phyloP scores from a whole-genome alignment of 148 eudicot species.

The Vaccinium darrowii region DNA sequence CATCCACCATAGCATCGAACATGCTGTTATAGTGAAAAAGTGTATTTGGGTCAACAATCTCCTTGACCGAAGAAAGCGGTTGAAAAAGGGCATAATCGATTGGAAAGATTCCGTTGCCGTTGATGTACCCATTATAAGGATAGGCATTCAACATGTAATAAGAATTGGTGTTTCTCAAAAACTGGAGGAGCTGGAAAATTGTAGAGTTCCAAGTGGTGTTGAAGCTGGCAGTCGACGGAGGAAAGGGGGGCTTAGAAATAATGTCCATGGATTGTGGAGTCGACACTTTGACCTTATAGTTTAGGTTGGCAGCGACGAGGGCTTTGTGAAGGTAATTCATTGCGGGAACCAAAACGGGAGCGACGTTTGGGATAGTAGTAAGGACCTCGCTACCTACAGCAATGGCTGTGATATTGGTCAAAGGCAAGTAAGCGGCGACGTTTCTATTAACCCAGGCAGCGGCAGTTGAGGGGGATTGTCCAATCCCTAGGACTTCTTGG shows the following conservation, averaged over 20 bases:
- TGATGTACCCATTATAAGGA: constrained; percentile 73
- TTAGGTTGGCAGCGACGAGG: constrained; percentile 61
- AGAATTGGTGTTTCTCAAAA: constrained; percentile 75
- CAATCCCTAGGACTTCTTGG: constrained; percentile 69
- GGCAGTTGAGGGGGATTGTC: constrained; percentile 66
- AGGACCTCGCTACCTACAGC: constrained; percentile 62
- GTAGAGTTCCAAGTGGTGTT: constrained; percentile 83
- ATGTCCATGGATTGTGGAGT: constrained; percentile 82
- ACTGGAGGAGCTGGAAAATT: constrained; percentile 68
- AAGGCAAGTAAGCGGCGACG: constrained; percentile 61
- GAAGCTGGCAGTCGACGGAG: constrained; percentile 83
- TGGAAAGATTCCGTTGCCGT: constrained; percentile 76
- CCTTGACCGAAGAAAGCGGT: constrained; percentile 66
- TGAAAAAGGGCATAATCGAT: constrained; percentile 83
- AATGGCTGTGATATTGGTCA: constrained; percentile 64
- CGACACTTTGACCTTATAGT: constrained; percentile 73
- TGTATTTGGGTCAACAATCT: constrained; percentile 95
- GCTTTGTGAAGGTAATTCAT: constrained; percentile 45
- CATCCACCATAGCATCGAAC: constrained; percentile 97
- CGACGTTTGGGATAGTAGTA: constrained; percentile 66
- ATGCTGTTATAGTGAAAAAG: constrained; percentile 76
- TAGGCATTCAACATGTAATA: constrained; percentile 87
- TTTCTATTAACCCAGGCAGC: constrained; percentile 68
- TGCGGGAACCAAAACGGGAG: constrained; percentile 64
- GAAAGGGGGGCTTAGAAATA: constrained; percentile 79